Evolutionary conservation across 495 filamentous ascomycete genomes (phyloP).

Genomic region (Penicillium turbatum): DNA sequence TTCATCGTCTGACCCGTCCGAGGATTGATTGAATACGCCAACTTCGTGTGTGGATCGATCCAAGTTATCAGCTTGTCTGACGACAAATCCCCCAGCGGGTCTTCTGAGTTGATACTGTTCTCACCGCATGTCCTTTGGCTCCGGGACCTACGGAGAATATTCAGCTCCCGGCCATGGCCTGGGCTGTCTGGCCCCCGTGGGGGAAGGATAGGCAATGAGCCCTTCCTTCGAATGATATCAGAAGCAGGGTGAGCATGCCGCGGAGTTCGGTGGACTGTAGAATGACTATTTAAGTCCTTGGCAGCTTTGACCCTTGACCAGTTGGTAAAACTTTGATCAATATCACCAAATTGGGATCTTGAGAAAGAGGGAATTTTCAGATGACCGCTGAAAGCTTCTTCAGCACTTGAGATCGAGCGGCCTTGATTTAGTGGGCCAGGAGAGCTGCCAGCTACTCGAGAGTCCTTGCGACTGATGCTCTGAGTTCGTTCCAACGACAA

Average conservation of each 20-base stretch:
- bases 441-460: not conserved
- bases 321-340: constrained; percentile 41
- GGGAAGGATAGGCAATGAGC: not conserved
- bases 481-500: not conserved
- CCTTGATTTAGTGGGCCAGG: not conserved
- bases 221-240: not conserved
- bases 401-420: constrained; percentile 9
- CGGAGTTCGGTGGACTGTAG: not conserved
- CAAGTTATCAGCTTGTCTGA: constrained; percentile 50
- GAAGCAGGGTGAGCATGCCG: not conserved
- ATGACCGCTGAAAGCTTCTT: constrained; percentile 24
- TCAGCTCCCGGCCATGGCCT: not conserved
- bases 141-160: not conserved
- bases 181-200: not conserved
- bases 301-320: constrained; percentile 71
- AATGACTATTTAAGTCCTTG: constrained; percentile 16
- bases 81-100: not conserved
- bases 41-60: constrained; percentile 64
- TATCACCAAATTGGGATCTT: constrained; percentile 11
- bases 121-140: not conserved
- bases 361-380: constrained; percentile 37
- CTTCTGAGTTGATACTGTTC: not conserved
- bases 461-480: not conserved
- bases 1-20: constrained; percentile 55
- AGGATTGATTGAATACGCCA: constrained; percentile 52